phyloP scores from a whole-genome alignment of 1,139 yeast species.

The Protomyces macrosporus region DNA sequence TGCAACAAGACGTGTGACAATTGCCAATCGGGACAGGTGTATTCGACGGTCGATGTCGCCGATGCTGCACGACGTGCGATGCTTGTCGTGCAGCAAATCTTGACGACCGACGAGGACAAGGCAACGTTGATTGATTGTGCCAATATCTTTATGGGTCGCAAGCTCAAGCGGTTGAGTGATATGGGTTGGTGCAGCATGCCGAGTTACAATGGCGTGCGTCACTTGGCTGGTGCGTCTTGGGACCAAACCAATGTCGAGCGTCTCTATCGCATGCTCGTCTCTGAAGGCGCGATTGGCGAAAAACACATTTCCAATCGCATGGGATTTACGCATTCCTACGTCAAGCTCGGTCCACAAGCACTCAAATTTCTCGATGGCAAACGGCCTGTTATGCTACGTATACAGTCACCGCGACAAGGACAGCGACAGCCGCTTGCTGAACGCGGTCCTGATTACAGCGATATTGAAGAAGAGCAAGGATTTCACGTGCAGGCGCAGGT shows the following conservation, averaged over 20 bases:
- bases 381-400: slow-evolving; percentile 15
- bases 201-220: slow-evolving; percentile 67
- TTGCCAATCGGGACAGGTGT: slow-evolving; percentile 54
- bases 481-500: not conserved
- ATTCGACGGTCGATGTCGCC: slow-evolving; percentile 65
- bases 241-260: slow-evolving; percentile 56
- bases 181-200: slow-evolving; percentile 58
- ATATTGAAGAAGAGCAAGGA: not conserved
- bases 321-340: slow-evolving; percentile 79
- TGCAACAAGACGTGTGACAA: slow-evolving; percentile 82
- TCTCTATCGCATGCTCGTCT: slow-evolving; percentile 68
- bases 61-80: slow-evolving; percentile 56
- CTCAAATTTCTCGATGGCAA: slow-evolving; percentile 1
- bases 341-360: slow-evolving; percentile 35
- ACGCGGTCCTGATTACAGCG: not conserved
- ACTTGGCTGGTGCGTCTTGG: slow-evolving; percentile 47
- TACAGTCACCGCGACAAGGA: slow-evolving; percentile 14
- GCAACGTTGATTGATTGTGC: slow-evolving; percentile 59
- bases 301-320: slow-evolving; percentile 60
- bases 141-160: slow-evolving; percentile 76
- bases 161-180: slow-evolving; percentile 53
- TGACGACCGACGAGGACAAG: slow-evolving; percentile 57
- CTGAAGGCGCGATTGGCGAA: slow-evolving; percentile 65
- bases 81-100: slow-evolving; percentile 53
- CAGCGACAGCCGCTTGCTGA: not conserved